Base-by-base conservation (phyloP, 2,329 filamentous ascomycete species). In the Trichoderma citrinoviride region DNA sequence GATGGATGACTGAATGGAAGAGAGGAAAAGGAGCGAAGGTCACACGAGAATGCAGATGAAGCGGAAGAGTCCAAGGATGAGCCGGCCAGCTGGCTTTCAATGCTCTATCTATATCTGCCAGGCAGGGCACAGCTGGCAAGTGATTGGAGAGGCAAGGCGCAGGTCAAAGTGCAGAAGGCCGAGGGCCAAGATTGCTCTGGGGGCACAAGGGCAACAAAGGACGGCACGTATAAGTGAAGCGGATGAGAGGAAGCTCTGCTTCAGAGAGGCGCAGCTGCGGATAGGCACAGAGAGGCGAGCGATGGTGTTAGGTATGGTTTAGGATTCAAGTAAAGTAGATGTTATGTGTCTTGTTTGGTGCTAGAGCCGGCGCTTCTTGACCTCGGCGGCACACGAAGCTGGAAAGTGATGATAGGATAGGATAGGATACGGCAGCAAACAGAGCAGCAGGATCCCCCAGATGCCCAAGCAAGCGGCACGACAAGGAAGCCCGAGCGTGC, bases 31-130 rank as follows among this genome's bases (percentile, higher is more conserved):
- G 25, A n/a, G n/a, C n/a, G 49, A 12, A 47, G 7, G 1, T 29
- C 23, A n/a, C 25, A 53, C 5, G 25, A 23, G 23, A 43, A 23
- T 41, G 23, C 17, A 21, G 47, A 50, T 41, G 40, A 40, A 49
- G 63, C 14, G 25, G 33, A 37, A 7, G 25, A 27, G 44, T 54
- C 15, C 50, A 46, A 55, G 43, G 47, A 60, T 12, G 49, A 8
- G 47, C 37, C 53, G 47, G 49, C 27, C 25, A n/a, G 58, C 25
- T 10, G 58, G 49, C n/a, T 53, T 50, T 19, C 19, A 3, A 14
- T 10, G 33, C 49, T 62, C 33, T 54, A 62, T 46, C 58, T 54
- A 46, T 54, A 37, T 53, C 33, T 54, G 40, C 57, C 46, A 17
- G 57, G n/a, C 14, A 52, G 40, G 44, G n/a, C 56, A 15, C 12